phyloP scores from a whole-genome alignment of 371 early-diverging fungal genomes.

The Batkoa obscura region DNA sequence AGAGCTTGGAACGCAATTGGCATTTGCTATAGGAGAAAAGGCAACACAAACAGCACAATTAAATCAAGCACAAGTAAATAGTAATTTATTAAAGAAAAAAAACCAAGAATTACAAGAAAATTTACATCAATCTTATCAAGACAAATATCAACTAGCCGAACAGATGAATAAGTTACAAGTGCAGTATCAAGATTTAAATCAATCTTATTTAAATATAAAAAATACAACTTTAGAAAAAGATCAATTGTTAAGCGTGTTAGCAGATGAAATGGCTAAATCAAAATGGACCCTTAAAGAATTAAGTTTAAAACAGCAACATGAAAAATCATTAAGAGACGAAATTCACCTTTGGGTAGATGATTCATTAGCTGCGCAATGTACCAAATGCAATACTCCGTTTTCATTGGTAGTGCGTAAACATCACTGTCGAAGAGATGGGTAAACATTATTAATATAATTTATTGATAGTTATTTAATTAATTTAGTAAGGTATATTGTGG shows the following conservation, averaged over 20 bases:
- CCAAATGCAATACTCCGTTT: background rate
- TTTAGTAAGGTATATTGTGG: slow-evolving; percentile 6
- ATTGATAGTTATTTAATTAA: background rate
- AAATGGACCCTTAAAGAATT: slow-evolving; percentile 1
- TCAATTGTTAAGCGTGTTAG: background rate
- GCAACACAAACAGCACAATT: background rate
- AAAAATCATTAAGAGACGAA: background rate
- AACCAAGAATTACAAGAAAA: background rate
- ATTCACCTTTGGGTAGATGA: slow-evolving; percentile 3
- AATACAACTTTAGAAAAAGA: background rate
- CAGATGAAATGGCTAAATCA: slow-evolving; percentile 5
- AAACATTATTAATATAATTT: background rate
- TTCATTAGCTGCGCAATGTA: slow-evolving; percentile 2
- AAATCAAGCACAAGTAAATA: background rate
- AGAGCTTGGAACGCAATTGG: background rate
- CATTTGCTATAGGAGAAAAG: background rate
- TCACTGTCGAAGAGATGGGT: slow-evolving; percentile 7
- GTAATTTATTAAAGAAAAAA: background rate
- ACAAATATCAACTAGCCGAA: background rate
- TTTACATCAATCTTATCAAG: background rate
- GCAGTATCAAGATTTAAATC: background rate
- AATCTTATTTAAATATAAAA: background rate
- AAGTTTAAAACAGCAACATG: background rate
- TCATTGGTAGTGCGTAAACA: slow-evolving; percentile 1
- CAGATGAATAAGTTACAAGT: background rate